Conservation (phyloP, 2,329 filamentous ascomycete genomes). For the Phaeosphaeria sp. region DNA sequence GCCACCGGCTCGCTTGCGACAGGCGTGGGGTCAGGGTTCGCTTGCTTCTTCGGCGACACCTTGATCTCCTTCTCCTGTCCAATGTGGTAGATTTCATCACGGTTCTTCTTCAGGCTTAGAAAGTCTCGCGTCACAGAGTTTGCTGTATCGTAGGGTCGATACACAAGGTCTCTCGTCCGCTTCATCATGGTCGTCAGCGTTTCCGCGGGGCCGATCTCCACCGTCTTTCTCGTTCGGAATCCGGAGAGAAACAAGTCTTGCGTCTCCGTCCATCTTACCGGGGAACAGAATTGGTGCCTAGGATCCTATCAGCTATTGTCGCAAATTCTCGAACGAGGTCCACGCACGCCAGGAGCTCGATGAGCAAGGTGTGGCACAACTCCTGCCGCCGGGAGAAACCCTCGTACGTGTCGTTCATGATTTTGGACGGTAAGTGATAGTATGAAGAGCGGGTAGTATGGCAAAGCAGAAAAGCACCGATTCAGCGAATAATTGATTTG, state of each 20-base stretch:
- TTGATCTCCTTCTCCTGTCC: slow-evolving; percentile 13
- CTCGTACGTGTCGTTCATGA: slow-evolving; percentile 8
- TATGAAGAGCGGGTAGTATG: background rate
- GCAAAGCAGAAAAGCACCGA: background rate
- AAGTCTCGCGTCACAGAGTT: slow-evolving; percentile 16
- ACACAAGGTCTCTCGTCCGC: slow-evolving; percentile 30
- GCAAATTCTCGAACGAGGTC: background rate
- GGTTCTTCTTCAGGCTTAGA: slow-evolving; percentile 16
- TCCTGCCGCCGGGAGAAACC: slow-evolving; percentile 14
- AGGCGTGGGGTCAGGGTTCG: background rate
- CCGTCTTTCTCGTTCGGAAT: slow-evolving; percentile 36
- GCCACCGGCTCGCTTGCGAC: background rate
- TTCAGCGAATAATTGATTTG: background rate
- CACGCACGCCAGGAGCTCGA: slow-evolving; percentile 16
- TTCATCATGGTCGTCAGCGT: slow-evolving; percentile 50
- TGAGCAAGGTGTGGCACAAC: slow-evolving; percentile 18
- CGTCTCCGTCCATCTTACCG: slow-evolving; percentile 46
- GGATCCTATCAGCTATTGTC: background rate
- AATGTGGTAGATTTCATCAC: slow-evolving; percentile 16
- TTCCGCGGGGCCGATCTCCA: slow-evolving; percentile 51
- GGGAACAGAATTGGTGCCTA: slow-evolving; percentile 17
- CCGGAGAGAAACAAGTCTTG: slow-evolving; percentile 44
- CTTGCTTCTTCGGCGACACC: slow-evolving; percentile 2
- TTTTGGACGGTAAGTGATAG: background rate
- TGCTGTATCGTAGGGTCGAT: slow-evolving; percentile 14